Conservation (phyloP, 768 basidiomycete genomes). For the Podaxis sp. region DNA sequence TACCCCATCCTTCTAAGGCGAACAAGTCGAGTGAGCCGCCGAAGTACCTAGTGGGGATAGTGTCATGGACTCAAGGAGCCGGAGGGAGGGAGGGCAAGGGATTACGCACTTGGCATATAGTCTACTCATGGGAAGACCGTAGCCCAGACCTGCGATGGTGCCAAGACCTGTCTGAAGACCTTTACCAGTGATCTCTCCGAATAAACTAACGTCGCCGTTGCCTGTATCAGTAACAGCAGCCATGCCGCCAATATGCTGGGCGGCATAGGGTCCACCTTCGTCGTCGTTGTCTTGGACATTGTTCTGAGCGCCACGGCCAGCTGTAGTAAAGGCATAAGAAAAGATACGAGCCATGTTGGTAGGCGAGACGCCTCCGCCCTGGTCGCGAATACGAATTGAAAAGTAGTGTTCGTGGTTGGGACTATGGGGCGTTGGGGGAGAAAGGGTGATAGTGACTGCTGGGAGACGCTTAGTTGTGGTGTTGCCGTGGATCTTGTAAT, state of each 20-base stretch:
- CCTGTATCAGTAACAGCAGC: slow-evolving; percentile 49
- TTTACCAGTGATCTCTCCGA: slow-evolving; percentile 74
- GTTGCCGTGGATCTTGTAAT: slow-evolving; percentile 21
- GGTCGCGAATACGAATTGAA: slow-evolving; percentile 77
- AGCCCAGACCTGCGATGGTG: slow-evolving; percentile 88
- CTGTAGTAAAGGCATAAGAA: slow-evolving; percentile 90
- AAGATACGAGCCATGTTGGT: slow-evolving; percentile 76
- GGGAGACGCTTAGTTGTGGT: slow-evolving; percentile 41
- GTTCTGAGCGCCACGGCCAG: slow-evolving; percentile 42
- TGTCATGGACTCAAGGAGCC: neutral
- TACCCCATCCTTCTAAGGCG: slow-evolving; percentile 83
- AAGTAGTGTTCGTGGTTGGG: slow-evolving; percentile 43
- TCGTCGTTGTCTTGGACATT: slow-evolving; percentile 37
- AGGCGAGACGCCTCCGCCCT: slow-evolving; percentile 80
- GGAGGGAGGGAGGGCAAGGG: neutral
- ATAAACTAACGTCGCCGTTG: slow-evolving; percentile 48
- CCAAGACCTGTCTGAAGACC: slow-evolving; percentile 79
- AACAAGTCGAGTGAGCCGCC: slow-evolving; percentile 81
- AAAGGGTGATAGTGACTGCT: slow-evolving; percentile 69
- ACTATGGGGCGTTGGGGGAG: slow-evolving; percentile 40
- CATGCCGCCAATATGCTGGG: slow-evolving; percentile 70
- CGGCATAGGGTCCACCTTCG: slow-evolving; percentile 72
- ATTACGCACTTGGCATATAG: slow-evolving; percentile 56
- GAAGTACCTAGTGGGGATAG: slow-evolving; percentile 51
- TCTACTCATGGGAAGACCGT: slow-evolving; percentile 79